Evolutionary conservation across 1,139 yeast species (phyloP), one percentile per base, ranked within the genome.

Genomic region (Lodderomyces beijingensis): DNA sequence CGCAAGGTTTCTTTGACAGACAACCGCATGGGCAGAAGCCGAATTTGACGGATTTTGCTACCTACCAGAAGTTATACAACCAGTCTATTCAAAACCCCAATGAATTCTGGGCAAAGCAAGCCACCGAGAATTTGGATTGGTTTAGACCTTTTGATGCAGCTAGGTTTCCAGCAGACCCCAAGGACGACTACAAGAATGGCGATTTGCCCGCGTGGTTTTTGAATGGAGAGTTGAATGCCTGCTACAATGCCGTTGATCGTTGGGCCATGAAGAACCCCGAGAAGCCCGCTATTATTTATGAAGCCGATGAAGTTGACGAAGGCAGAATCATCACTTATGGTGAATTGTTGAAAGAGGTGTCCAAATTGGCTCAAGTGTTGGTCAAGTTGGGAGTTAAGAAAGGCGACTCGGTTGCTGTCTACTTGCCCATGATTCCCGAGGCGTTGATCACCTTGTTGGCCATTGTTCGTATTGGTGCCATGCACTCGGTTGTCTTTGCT

Each of bases 341-440:
- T 28, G 83, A 84, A 58, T 66, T 84, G 49, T 67, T 84, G 46
- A 75, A 76, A 51, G 70, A 83, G 34, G 87, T 83, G 34, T 76
- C 77, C 35, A 76, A 76, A 50, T 72, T 82, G 50, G 84, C 88
- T 6, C 87, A 79, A 47, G 77, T 81, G 39, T 71, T 79, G 59
- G 69, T 66, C 43, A 66, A 65, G 44, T 59, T 78, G 51, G 89
- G 89, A 39, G 89, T 83, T 41, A 70, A 71, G 49, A 83, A 83
- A 59, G 91, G 91, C 42, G 93, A 84, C 51, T 78, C 89, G 5
- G 91, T 84, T 28, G 93, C 93, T 3, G 89, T 84, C 31, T 84
- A 84, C 56, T 67, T 84, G 56, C 94, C 93, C 44, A 84, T 84
- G 94, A 79, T 82, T 42, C 91, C 93, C 18, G 88, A 83, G 59